These are phyloP conservation scores for Monascus ruber DNA, from an alignment of 2,329 filamentous ascomycete genomes.

Conservation along the genomic window DNA sequence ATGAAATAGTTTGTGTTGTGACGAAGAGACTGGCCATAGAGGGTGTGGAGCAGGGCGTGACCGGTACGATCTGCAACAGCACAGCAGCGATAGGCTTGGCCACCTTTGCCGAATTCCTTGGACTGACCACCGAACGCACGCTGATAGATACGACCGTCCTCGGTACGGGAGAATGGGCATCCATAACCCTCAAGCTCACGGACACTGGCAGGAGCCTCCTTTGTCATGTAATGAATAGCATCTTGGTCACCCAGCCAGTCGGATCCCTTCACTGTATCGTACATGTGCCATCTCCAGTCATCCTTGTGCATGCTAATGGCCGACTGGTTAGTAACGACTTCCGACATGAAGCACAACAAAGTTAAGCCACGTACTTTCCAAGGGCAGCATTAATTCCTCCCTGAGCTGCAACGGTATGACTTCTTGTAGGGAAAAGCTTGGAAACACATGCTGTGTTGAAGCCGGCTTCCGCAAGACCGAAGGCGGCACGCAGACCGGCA, in stretches of 20 bases:
- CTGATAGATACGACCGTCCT: constrained; percentile 96
- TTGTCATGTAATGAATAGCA: constrained; percentile 97
- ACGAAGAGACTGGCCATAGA: constrained; percentile 91
- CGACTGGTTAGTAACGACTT: constrained; percentile 7
- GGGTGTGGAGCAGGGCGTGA: constrained; percentile 93
- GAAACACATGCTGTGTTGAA: constrained; percentile 55
- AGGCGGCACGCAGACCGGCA: constrained; percentile 51
- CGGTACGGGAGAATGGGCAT: constrained; percentile 83
- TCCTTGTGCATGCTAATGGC: constrained; percentile 81
- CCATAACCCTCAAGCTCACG: constrained; percentile 96
- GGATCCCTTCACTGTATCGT: constrained; percentile 94
- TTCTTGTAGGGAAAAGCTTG: constrained; percentile 53
- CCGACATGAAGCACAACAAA: constrained; percentile 1
- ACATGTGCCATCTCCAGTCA: constrained; percentile 99
- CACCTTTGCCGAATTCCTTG: constrained; percentile 88
- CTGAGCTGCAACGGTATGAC: constrained; percentile 57
- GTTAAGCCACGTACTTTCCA: constrained; percentile 26
- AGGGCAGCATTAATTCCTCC: constrained; percentile 24
- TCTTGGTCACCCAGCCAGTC: constrained; percentile 98
- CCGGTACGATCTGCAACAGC: constrained; percentile 94
- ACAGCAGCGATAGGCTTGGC: constrained; percentile 94
- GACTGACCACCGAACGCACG: constrained; percentile 97
- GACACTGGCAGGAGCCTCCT: constrained; percentile 81
- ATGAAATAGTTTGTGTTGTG: constrained; percentile 99
- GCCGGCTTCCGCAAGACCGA: constrained; percentile 52